Evolutionary conservation across 495 filamentous ascomycete genomes (phyloP).

Genomic region (Monascus purpureus): DNA sequence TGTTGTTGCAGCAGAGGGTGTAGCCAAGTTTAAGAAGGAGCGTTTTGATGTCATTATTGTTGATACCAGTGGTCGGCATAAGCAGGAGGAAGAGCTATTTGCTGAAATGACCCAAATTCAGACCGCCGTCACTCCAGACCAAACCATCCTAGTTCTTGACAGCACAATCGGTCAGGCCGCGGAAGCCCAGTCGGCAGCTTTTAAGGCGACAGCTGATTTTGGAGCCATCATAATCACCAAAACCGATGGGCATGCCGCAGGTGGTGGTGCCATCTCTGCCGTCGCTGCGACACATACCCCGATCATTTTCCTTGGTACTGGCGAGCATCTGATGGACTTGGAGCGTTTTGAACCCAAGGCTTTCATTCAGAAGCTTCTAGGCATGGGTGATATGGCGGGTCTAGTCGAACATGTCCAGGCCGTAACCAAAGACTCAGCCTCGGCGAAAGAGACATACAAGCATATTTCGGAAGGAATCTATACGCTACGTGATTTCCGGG

Average conservation of each 20-base stretch:
- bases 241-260: constrained; percentile 88
- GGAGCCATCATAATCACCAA: constrained; percentile 99
- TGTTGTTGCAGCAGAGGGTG: constrained; percentile 81
- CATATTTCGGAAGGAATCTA: constrained; percentile 95
- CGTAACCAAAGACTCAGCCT: constrained; percentile 67
- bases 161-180: constrained; percentile 92
- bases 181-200: constrained; percentile 85
- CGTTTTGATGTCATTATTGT: constrained; percentile 97
- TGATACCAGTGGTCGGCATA: constrained; percentile 86
- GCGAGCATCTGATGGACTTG: constrained; percentile 91
- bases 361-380: constrained; percentile 82
- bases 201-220: constrained; percentile 96
- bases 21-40: constrained; percentile 99
- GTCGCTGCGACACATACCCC: constrained; percentile 94
- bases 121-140: constrained; percentile 76
- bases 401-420: constrained; percentile 94
- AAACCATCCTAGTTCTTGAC: constrained; percentile 97
- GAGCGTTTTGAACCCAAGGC: constrained; percentile 84
- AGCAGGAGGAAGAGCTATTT: constrained; percentile 89
- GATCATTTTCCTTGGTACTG: constrained; percentile 94
- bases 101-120: constrained; percentile 98
- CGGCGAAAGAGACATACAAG: constrained; percentile 95
- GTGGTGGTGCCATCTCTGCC: constrained; percentile 95
- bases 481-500: constrained; percentile 84
- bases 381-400: constrained; percentile 95